Evolutionary conservation across 2,329 filamentous ascomycete species (phyloP), one percentile per base, ranked within the genome.

Genomic region (Magnaporthiopsis rhizophila): DNA sequence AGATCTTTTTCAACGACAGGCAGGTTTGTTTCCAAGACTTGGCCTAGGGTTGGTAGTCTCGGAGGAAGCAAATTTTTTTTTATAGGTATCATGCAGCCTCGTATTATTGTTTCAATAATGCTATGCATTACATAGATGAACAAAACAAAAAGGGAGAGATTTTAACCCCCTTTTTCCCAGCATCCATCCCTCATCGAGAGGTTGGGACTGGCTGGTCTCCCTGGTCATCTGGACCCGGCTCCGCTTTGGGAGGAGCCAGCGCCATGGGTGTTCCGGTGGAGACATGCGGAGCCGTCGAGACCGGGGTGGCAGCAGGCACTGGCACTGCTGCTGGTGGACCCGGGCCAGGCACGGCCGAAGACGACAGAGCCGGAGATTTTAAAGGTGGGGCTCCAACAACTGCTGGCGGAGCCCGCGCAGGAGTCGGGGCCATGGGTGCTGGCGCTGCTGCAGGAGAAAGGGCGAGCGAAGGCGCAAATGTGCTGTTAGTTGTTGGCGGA

Each of bases 201-300:
- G 45, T 53, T 53, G 45, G 45, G 18, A 21, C n/a, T 53, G 45
- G 45, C 21, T 53, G 45, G 45, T 3, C 45, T 53, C 45, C 45
- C 21, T 53, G 45, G 2, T 2, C 45, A 21, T 53, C 45, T 24
- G 8, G 45, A 21, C n/a, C 21, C 7, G 21, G 45, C 45, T 24
- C 45, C 45, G 5, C 45, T 24, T 24, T 24, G 13, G 45, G 45
- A 24, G 45, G 45, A 24, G 21, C 45, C 21, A 53, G 45, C 18
- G 13, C 18, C 30, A 3, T 64, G 66, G 21, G 11, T 15, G 56
- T n/a, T 12, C 21, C 26, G 26, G 58, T 59, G 62, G 61, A 24
- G 21, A 62, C 12, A n/a, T 21, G 24, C 28, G 30, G 28, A 62
- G 32, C 59, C 38, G 62, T 13, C 9, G 36, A 13, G 32, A 21